phyloP scores from a whole-genome alignment of 768 basidiomycete species.

The Lentinula sp. region DNA sequence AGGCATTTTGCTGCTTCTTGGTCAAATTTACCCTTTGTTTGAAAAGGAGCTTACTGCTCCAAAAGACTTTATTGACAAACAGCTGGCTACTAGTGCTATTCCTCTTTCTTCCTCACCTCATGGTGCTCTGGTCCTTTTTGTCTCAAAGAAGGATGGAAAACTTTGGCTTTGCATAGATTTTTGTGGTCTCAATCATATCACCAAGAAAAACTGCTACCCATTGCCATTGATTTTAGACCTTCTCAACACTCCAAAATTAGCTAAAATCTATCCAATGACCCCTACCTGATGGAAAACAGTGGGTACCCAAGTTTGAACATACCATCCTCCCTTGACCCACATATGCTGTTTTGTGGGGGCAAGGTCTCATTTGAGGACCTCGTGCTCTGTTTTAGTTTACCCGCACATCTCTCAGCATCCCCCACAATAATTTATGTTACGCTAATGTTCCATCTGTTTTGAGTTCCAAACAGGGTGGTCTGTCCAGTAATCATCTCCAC shows the following conservation, averaged over 20 bases:
- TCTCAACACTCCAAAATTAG: not conserved
- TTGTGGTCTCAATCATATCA: conserved; percentile 21
- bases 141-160: conserved; percentile 9
- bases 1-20: not conserved
- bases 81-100: conserved; percentile 31
- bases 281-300: too few species aligned
- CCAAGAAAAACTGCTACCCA: conserved; percentile 28
- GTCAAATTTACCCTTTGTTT: conserved; percentile 10
- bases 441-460: too few species aligned
- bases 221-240: conserved; percentile 16
- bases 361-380: too few species aligned
- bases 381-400: too few species aligned
- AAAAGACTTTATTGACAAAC: conserved; percentile 25
- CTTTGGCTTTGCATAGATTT: conserved; percentile 20
- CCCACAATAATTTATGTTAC: too few species aligned
- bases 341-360: too few species aligned
- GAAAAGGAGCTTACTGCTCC: conserved; percentile 26
- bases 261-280: too few species aligned
- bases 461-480: too few species aligned
- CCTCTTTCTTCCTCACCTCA: conserved; percentile 22
- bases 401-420: too few species aligned
- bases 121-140: conserved; percentile 25
- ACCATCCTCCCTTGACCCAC: too few species aligned
- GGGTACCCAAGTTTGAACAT: too few species aligned
- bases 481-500: too few species aligned